Base-by-base conservation (phyloP, 2,329 filamentous ascomycete species). In the Diaporthe helianthi region DNA sequence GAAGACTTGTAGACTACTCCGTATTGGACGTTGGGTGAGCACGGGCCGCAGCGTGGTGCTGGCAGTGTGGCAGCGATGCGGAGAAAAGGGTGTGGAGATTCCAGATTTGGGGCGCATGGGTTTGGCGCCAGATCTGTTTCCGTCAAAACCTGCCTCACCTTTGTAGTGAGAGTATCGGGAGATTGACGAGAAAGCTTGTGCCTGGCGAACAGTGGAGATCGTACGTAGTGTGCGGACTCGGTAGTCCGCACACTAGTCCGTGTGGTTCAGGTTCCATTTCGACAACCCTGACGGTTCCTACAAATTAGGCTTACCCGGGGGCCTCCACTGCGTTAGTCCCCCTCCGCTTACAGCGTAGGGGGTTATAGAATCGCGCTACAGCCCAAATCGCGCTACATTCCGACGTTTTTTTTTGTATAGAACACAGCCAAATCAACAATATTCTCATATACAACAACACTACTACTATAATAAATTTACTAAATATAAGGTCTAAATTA, bases 91-190 rank as follows among this genome's bases (percentile, higher is more conserved):
- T 26, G 54, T 60, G 55, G 58, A 22, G 41, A 47, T 36, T 63
- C 44, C n/a, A 49, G 44, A 49, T 61, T 46, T n/a, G 19, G 44
- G 41, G 26, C 9, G n/a, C n/a, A 26, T 6, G 24, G 58, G 55
- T 29, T 60, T 38, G 38, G 54, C 54, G 54, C 55, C 55, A 61
- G 55, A 61, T 46, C 55, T 46, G 55, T 61, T 46, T 61, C 19
- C 58, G 58, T 63, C 41, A 63, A 63, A 63, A 63, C 44, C 58
- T 63, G 58, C 58, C 58, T 63, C 44, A 33, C 41, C 19, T 49
- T 15, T 29, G n/a, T n/a, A n/a, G n/a, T n/a, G n/a, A n/a, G n/a
- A 24, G 33, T 29, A 29, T 19, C 29, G 44, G 29, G 58, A 36
- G 44, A 47, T 63, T 63, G 58, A 46, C 49, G 41, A 36, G 33